phyloP scores from a whole-genome alignment of 2,329 filamentous ascomycete genomes.

The Talaromyces atroroseus region DNA sequence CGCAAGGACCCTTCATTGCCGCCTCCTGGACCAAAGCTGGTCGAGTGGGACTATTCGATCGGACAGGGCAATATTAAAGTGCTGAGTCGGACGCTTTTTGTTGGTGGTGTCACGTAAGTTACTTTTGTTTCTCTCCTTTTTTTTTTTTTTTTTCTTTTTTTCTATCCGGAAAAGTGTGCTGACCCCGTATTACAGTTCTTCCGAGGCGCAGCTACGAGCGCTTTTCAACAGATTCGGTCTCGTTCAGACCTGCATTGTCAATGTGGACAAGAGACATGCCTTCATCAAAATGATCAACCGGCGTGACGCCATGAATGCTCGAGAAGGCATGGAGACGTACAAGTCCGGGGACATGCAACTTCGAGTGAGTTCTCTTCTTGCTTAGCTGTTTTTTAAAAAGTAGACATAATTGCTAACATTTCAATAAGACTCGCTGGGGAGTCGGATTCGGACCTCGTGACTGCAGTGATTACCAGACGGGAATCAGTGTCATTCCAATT shows the following conservation, averaged over 20 bases:
- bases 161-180: constrained; percentile 10
- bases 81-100: constrained; percentile 88
- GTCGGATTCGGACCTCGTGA: constrained; percentile 95
- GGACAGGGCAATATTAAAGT: constrained; percentile 81
- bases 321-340: constrained; percentile 78
- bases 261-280: constrained; percentile 94
- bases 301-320: constrained; percentile 74
- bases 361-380: constrained; percentile 50
- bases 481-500: constrained; percentile 90
- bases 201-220: constrained; percentile 72
- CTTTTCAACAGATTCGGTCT: constrained; percentile 78
- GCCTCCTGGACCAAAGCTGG: constrained; percentile 61
- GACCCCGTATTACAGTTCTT: constrained; percentile 49
- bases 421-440: constrained; percentile 81
- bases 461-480: constrained; percentile 91
- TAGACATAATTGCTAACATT: constrained; percentile 21
- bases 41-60: constrained; percentile 72
- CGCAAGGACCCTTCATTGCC: constrained; percentile 39
- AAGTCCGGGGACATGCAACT: constrained; percentile 67
- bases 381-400: neutral
- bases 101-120: constrained; percentile 88
- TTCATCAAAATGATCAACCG: constrained; percentile 98
- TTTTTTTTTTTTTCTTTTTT: constrained; percentile 6
- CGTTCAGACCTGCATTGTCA: constrained; percentile 97
- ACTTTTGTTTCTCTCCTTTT: constrained; percentile 10